Base-by-base conservation (phyloP, 352 stramenopile species). In the Phytopythium oedochilum region DNA sequence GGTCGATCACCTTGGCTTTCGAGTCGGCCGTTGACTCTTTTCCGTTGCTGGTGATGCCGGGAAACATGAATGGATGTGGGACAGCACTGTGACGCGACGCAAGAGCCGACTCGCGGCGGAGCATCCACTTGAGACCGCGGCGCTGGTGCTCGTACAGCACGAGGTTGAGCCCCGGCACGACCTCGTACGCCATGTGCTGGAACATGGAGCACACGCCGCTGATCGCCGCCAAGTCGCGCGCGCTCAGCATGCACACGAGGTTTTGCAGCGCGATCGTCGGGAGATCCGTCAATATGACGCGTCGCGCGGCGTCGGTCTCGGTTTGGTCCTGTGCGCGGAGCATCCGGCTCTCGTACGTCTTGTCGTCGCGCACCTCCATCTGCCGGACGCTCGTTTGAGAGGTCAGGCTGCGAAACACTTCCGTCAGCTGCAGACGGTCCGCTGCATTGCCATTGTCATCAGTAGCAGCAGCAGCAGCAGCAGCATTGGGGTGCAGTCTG, bases 151-250 rank as follows among this genome's bases (percentile, higher is more conserved):
- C 76, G 50, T 83, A 94, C 5, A 94, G 66, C 14, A 80, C 59
- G 28, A 94, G 62, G 31, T 88, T 78, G 8, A 94, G 59, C 4
- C 83, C 80, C 20, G 82, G 85, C 11, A 90, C 85, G 38, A 90
- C 82, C 62, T 92, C 85, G 59, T 94, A 94, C 38, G 85, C 64
- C 52, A 94, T 61, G 53, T 92, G 73, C 66, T 91, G 82, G 26
- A 92, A 91, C 54, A 87, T 57, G 7, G 78, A 84, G 61, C 79
- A 92, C 3, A 89, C 78, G 3, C 60, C 60, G 35, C 79, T 86
- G 12, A 90, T 52, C 9, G 68, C 65, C 5, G 82, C 78, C 25
- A 94, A 55, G 12, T 88, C 75, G 7, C 73, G 67, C 29, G 85
- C 69, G 31, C 80, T 71, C 43, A 92, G 68, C 34, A 89, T 68